Percentiles rank a stretch among this genome's conserved stretches.
Conservation (phyloP, 129 eudicot genomes). For the Ambrosia artemisiifolia region DNA sequence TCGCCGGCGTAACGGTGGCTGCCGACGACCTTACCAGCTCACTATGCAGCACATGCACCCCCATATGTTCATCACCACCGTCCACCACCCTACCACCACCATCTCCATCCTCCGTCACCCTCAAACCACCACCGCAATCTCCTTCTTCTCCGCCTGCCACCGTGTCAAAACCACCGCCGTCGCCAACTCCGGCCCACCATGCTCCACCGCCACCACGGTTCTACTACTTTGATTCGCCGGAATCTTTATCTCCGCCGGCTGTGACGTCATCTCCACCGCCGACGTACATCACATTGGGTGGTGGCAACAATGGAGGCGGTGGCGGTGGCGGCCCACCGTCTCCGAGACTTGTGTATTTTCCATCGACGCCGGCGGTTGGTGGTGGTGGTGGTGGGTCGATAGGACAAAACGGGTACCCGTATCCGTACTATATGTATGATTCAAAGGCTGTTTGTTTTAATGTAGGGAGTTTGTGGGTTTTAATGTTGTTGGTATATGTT, state of each 20-base stretch:
- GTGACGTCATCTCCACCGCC: slow-evolving; percentile 29
- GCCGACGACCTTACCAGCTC: slow-evolving; percentile 25
- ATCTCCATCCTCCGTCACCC: slow-evolving; percentile 31
- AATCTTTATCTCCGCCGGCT: slow-evolving; percentile 13
- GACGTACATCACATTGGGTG: slow-evolving; percentile 23
- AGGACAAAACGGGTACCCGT: slow-evolving; percentile 26
- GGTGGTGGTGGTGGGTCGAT: slow-evolving; percentile 19
- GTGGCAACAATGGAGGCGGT: not conserved
- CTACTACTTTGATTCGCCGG: slow-evolving; percentile 33
- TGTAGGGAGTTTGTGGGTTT: not conserved
- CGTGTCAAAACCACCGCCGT: slow-evolving; percentile 25
- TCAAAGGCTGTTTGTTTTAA: slow-evolving; percentile 27
- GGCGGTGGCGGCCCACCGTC: slow-evolving; percentile 32
- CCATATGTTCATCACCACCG: slow-evolving; percentile 60
- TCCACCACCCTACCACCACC: slow-evolving; percentile 1
- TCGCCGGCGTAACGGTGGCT: slow-evolving; percentile 13
- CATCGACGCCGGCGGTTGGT: slow-evolving; percentile 23
- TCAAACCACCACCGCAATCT: slow-evolving; percentile 13
- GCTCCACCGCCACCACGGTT: slow-evolving; percentile 44
- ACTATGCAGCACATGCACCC: slow-evolving; percentile 56
- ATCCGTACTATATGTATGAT: slow-evolving; percentile 52
- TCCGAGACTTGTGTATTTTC: slow-evolving; percentile 34
- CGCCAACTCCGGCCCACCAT: slow-evolving; percentile 17
- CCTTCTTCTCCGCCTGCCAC: slow-evolving; percentile 10
- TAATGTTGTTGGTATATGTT: slow-evolving; percentile 8